Base-by-base conservation (phyloP, 495 filamentous ascomycete genomes). In the Penicillium alfredii region DNA sequence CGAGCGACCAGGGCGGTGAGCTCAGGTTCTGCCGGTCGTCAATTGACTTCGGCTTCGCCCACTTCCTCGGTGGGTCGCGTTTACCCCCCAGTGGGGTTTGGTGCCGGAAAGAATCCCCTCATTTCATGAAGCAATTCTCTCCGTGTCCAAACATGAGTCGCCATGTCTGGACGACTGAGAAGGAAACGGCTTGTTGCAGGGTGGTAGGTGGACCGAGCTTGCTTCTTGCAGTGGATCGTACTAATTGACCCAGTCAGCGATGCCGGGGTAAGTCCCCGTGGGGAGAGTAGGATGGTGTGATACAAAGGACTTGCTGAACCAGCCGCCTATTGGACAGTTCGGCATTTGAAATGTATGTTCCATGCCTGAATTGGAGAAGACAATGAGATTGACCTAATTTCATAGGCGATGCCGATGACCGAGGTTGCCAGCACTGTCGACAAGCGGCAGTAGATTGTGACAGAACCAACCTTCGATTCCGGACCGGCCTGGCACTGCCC, bases 311-410 rank as follows among this genome's bases (percentile, higher is more conserved):
- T n/a, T n/a, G n/a, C n/a, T n/a, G n/a, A n/a, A n/a, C n/a, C n/a
- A n/a, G n/a, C n/a, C n/a, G n/a, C n/a, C n/a, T n/a, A n/a, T 7
- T 12, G 13, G 0, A 6, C 20, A 56, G 56, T 17, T 14, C 56
- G 56, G 3, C 53, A 60, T 42, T 21, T 56, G 7, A 60, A 45
- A 38, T 60, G 56, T 56, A 39, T 14, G 55, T 32, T n/a, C 3
- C 7, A 12, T n/a, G 0, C 9, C 2, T n/a, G 11, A 11, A 4
- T 2, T 5, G 1, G 1, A 12, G 8, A 12, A 3, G 4, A 18
- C 6, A 0, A 6, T 7, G 4, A 8, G 0, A 21, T 8, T 11
- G 3, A 12, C 4, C 14, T 12, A 14, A 38, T 15, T n/a, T n/a
- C n/a, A 2, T 15, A 60, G 56, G 56, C 9, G 53, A 60, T 28